phyloP scores from a whole-genome alignment of 768 basidiomycete genomes.

The Auriscalpium microsporum region DNA sequence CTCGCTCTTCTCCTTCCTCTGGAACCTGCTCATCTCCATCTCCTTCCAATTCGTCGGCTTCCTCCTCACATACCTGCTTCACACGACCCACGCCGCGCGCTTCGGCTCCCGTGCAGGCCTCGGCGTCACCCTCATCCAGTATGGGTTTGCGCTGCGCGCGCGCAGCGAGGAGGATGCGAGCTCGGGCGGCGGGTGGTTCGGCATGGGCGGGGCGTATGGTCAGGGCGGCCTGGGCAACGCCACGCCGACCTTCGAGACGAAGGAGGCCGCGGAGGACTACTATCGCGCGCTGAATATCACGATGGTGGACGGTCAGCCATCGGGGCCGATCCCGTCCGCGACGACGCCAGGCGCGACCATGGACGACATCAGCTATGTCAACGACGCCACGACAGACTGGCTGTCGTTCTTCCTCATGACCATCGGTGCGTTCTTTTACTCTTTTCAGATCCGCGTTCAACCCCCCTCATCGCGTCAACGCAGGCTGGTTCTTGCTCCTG shows the following conservation, averaged over 20 bases:
- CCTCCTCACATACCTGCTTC: slow-evolving; percentile 87
- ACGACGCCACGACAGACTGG: slow-evolving; percentile 81
- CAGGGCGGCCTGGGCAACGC: background rate
- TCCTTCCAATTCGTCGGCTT: slow-evolving; percentile 98
- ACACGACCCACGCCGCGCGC: slow-evolving; percentile 88
- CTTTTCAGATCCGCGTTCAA: background rate
- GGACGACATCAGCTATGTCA: slow-evolving; percentile 10
- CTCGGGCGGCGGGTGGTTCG: slow-evolving; percentile 13
- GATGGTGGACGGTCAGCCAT: slow-evolving; percentile 12
- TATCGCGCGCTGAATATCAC: slow-evolving; percentile 16
- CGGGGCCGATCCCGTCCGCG: slow-evolving; percentile 1
- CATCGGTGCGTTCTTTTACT: slow-evolving; percentile 39
- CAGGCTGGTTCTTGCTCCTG: slow-evolving; percentile 81
- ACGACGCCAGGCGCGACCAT: slow-evolving; percentile 4
- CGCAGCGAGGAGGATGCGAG: slow-evolving; percentile 33
- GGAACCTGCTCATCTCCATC: slow-evolving; percentile 88
- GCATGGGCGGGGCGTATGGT: background rate
- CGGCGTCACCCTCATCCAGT: slow-evolving; percentile 94
- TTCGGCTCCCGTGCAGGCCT: slow-evolving; percentile 90
- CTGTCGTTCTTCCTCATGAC: slow-evolving; percentile 94
- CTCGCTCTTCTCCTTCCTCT: slow-evolving; percentile 78
- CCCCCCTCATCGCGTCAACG: background rate
- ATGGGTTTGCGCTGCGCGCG: slow-evolving; percentile 73
- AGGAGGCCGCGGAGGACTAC: slow-evolving; percentile 14
- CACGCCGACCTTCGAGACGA: slow-evolving; percentile 5